Percentiles rank a stretch among this genome's conserved stretches.
Evolutionary conservation across 2,329 filamentous ascomycete species (phyloP).

Genomic region (Sporothrix humicola): DNA sequence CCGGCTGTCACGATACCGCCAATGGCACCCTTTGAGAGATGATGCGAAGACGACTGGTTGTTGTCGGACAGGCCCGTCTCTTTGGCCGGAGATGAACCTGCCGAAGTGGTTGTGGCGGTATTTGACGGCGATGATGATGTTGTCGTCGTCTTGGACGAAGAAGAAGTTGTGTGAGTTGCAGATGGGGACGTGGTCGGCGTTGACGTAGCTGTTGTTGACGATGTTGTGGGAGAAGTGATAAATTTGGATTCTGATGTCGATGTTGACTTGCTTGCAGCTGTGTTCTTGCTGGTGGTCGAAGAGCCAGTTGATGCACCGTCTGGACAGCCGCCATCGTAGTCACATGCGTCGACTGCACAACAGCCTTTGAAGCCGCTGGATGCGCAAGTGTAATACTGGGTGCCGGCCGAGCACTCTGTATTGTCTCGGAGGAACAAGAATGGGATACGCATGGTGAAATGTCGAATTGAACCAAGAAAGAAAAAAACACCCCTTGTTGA

Average conservation of each 20-base stretch:
- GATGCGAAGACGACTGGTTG: conserved; percentile 20
- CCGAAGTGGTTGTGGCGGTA: conserved; percentile 22
- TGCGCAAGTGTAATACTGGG: conserved; percentile 49
- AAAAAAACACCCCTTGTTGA: not conserved
- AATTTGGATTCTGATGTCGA: not conserved
- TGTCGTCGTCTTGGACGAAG: conserved; percentile 39
- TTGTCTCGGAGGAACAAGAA: not conserved
- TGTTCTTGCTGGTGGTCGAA: not conserved
- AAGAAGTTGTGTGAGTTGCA: not conserved
- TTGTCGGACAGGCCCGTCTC: not conserved
- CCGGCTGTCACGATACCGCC: conserved; percentile 46
- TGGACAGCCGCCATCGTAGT: conserved; percentile 43
- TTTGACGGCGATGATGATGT: not conserved
- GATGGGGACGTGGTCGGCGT: too few relatives aligned
- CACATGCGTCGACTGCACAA: conserved; percentile 54
- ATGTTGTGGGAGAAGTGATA: not conserved
- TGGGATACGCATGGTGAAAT: conserved; percentile 31
- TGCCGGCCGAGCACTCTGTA: conserved; percentile 43
- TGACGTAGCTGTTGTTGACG: not conserved
- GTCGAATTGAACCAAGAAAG: not conserved
- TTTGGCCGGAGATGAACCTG: not conserved
- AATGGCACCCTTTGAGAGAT: conserved; percentile 44
- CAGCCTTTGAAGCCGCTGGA: conserved; percentile 51
- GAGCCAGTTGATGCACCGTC: not conserved
- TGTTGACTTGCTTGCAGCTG: not conserved